These are phyloP conservation scores for Tylopilus rubrobrunneus DNA, from an alignment of 768 basidiomycete species.

Conservation along the genomic window DNA sequence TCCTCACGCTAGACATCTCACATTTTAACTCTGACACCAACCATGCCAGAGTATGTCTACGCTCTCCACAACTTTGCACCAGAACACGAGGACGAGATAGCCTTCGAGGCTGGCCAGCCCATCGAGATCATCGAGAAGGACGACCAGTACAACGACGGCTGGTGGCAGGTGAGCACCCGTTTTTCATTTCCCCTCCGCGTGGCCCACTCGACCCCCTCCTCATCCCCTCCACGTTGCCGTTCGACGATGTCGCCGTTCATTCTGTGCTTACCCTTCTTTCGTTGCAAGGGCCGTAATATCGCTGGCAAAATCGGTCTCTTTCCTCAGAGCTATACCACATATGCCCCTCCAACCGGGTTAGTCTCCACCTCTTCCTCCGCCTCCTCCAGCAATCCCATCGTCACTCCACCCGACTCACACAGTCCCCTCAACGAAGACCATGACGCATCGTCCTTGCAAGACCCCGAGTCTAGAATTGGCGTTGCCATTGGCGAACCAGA, in stretches of 20 bases:
- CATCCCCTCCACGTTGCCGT: constrained; percentile 16
- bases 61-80: constrained; percentile 85
- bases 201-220: not conserved
- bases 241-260: constrained; percentile 24
- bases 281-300: constrained; percentile 70
- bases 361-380: constrained; percentile 27
- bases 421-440: constrained; percentile 48
- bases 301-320: constrained; percentile 87
- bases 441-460: constrained; percentile 35
- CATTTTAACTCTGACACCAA: not conserved
- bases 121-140: constrained; percentile 93
- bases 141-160: constrained; percentile 89
- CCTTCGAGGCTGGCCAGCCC: constrained; percentile 78
- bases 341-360: constrained; percentile 40
- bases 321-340: constrained; percentile 82
- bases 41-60: constrained; percentile 81
- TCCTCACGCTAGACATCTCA: constrained; percentile 2
- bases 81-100: constrained; percentile 91
- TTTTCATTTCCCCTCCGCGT: constrained; percentile 8
- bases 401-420: constrained; percentile 27
- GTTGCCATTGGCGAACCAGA: constrained; percentile 25
- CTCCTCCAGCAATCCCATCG: constrained; percentile 21
- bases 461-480: constrained; percentile 23
- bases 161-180: constrained; percentile 70
- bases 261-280: constrained; percentile 20